These are phyloP conservation scores for Tolypocladium ophioglossoides DNA, from an alignment of 2,329 filamentous ascomycete species.

Conservation along the genomic window DNA sequence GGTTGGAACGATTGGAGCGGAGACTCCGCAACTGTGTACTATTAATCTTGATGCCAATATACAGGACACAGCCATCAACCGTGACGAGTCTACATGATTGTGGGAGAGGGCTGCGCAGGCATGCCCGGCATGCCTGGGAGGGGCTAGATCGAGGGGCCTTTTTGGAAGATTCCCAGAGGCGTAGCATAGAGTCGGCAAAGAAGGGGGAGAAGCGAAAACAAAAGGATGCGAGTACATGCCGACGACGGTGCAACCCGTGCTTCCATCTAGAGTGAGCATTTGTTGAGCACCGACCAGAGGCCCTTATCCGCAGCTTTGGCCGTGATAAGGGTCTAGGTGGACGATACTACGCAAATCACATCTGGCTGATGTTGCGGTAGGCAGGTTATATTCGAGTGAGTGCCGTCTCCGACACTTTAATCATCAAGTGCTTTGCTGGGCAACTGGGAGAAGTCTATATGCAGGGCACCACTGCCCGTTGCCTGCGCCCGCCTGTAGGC, in stretches of 20 bases:
- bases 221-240: conserved; percentile 8
- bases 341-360: too few species aligned
- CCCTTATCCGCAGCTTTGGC: too few species aligned
- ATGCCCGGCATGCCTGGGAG: background rate
- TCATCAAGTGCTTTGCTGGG: too few species aligned
- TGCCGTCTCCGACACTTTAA: too few species aligned
- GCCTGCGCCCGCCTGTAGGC: background rate
- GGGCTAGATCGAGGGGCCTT: background rate
- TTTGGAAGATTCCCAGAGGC: background rate
- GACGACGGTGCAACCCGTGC: background rate
- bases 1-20: conserved; percentile 8
- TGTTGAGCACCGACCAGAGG: background rate
- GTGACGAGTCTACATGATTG: conserved; percentile 6
- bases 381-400: too few species aligned
- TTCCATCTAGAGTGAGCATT: background rate
- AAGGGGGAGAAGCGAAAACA: conserved; percentile 13
- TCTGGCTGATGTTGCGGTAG: too few species aligned
- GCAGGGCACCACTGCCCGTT: background rate
- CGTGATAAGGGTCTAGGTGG: too few species aligned
- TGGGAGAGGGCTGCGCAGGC: conserved; percentile 3
- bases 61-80: conserved; percentile 7
- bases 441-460: background rate
- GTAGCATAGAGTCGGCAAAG: conserved; percentile 12
- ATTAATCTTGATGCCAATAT: conserved; percentile 13
- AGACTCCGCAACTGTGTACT: conserved; percentile 16